phyloP scores from a whole-genome alignment of 2,329 filamentous ascomycete species.

The Cordyceps pruinosa region DNA sequence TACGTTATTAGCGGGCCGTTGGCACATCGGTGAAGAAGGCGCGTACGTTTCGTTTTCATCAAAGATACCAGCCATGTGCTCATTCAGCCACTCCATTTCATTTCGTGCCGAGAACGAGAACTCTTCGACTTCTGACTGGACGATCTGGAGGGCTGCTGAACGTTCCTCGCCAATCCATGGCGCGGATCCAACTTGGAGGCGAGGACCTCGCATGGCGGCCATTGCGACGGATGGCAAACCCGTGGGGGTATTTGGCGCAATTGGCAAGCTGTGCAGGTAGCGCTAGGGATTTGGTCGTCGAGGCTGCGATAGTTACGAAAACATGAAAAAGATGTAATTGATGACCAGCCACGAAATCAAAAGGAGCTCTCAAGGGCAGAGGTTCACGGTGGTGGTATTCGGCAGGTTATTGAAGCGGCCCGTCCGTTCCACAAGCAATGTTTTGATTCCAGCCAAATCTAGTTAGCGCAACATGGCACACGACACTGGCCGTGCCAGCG shows the following conservation, averaged over 20 bases:
- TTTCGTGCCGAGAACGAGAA: constrained; percentile 88
- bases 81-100: constrained; percentile 96
- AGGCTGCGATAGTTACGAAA: not conserved
- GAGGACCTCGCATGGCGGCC: constrained; percentile 47
- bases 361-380: not conserved
- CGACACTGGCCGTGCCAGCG: constrained; percentile 16
- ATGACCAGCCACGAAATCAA: not conserved
- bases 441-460: constrained; percentile 32
- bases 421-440: constrained; percentile 26
- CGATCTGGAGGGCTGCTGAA: constrained; percentile 66
- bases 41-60: constrained; percentile 74
- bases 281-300: not conserved
- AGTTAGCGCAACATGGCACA: constrained; percentile 25
- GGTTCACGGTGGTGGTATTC: not conserved
- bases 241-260: not conserved
- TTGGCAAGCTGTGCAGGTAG: not conserved
- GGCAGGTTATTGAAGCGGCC: not conserved
- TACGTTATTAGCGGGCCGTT: constrained; percentile 22
- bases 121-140: constrained; percentile 80
- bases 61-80: constrained; percentile 96
- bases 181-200: constrained; percentile 68
- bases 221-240: constrained; percentile 21
- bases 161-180: constrained; percentile 85
- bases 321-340: not conserved
- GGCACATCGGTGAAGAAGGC: constrained; percentile 4